Percentiles rank a stretch among this genome's conserved stretches.
phyloP scores from a whole-genome alignment of 2,329 filamentous ascomycete genomes.

The Niveomyces coronatus region DNA sequence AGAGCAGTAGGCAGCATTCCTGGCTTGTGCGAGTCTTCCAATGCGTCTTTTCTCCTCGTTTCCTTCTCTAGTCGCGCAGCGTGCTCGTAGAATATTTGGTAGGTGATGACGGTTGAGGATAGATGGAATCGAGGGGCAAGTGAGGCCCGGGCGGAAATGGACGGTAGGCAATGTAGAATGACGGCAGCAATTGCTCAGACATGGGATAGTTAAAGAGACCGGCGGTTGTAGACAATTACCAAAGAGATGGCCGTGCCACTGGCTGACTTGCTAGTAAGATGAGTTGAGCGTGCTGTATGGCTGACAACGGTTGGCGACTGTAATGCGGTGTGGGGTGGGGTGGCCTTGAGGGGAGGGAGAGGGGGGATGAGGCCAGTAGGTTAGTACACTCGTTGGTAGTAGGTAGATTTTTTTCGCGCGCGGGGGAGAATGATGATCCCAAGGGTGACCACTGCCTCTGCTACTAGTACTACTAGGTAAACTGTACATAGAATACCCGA shows the following conservation, averaged over 20 bases:
- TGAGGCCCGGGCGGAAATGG: too few species aligned
- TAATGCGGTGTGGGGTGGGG: constrained; percentile 8
- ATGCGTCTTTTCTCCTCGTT: constrained; percentile 7
- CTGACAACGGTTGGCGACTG: constrained; percentile 7
- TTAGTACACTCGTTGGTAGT: too few species aligned
- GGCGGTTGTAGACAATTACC: background rate
- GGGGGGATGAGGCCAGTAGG: background rate
- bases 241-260: constrained; percentile 9
- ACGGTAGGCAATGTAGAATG: background rate
- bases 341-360: background rate
- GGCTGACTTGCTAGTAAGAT: constrained; percentile 4
- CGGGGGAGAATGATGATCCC: too few species aligned
- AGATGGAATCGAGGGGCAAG: too few species aligned
- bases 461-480: too few species aligned
- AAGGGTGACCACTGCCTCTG: too few species aligned
- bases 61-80: too few species aligned
- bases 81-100: too few species aligned
- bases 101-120: too few species aligned
- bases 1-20: constrained; percentile 3
- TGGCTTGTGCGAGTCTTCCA: constrained; percentile 1
- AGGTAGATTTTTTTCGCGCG: background rate
- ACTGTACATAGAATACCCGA: too few species aligned
- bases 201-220: background rate
- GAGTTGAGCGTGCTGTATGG: background rate
- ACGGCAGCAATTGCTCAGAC: background rate